These are phyloP conservation scores for Hypoxylon sp. DNA, from an alignment of 2,329 filamentous ascomycete genomes.

Conservation along the genomic window DNA sequence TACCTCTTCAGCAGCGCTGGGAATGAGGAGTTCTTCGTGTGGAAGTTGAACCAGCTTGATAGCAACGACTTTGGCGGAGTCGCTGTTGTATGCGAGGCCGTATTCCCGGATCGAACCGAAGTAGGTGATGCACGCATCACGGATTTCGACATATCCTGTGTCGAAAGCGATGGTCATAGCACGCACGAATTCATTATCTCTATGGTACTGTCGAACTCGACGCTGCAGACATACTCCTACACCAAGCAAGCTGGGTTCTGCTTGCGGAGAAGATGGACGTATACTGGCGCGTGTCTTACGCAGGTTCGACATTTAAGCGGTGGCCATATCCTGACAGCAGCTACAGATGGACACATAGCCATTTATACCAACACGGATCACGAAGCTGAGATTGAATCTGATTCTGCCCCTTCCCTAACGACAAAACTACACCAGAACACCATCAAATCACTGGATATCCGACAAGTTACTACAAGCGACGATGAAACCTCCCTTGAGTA, in stretches of 20 bases:
- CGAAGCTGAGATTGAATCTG: neutral
- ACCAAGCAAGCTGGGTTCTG: constrained; percentile 52
- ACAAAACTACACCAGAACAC: constrained; percentile 78
- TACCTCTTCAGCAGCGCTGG: constrained; percentile 88
- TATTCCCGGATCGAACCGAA: constrained; percentile 59
- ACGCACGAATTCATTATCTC: constrained; percentile 64
- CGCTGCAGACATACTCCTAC: constrained; percentile 69
- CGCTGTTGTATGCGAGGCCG: constrained; percentile 65
- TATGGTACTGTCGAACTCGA: constrained; percentile 86
- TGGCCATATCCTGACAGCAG: constrained; percentile 68
- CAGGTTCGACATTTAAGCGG: constrained; percentile 61
- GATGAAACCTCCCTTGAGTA: constrained; percentile 42
- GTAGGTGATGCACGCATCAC: constrained; percentile 79
- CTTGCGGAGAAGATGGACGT: constrained; percentile 63
- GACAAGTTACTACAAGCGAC: constrained; percentile 40
- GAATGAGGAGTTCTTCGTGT: constrained; percentile 88
- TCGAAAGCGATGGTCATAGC: constrained; percentile 35
- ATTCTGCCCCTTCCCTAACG: constrained; percentile 34
- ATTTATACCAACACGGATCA: constrained; percentile 58
- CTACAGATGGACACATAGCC: constrained; percentile 81
- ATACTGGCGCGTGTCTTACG: constrained; percentile 80
- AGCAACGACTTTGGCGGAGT: constrained; percentile 56
- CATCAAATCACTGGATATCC: constrained; percentile 71
- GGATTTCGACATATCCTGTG: constrained; percentile 70
- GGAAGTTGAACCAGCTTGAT: constrained; percentile 70